Base-by-base conservation (phyloP, 768 basidiomycete species). In the Lanmaoa rubissima region DNA sequence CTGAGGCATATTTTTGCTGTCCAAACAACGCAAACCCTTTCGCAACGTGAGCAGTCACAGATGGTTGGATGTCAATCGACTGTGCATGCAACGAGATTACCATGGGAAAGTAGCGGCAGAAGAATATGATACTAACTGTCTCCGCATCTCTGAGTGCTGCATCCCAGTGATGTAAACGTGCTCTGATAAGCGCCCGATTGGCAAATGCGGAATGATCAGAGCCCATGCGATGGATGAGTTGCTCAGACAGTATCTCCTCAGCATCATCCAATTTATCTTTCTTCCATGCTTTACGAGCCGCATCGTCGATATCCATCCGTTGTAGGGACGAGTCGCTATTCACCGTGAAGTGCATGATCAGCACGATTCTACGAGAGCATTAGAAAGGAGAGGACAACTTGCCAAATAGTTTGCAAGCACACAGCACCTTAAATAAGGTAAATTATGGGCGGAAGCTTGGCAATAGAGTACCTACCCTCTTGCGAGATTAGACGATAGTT, bases 21-120 rank as follows among this genome's bases (percentile, higher is more conserved):
- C 58, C 58, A 19, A 59, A 59, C 26, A 59, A 21, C 12, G 55
- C 55, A 40, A 59, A 46, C 2, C 58, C 58, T 14, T 51, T 57
- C 11, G 58, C 55, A 6, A 59, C 39, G 1, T 57, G 44, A 58
- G 48, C 55, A 31, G 36, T 14, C 12, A 59, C 58, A 8, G 58
- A 59, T 1, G 58, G 48, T 10, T 59, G 55, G 16, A 59, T 59
- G 16, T 46, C 54, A 17, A 57, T 57, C 8, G 58, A 59, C 58
- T 59, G n/a, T 24, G 17, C 34, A 13, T 34, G 10, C 16, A 8
- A 43, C 5, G 16, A 1, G 14, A 7, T 47, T 32, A 46, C 35
- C 1, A 19, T 39, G 32, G 14, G 26, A 16, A 4, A 7, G 24
- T 32, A 12, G 24, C 17, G 11, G 42, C 7, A n/a, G 26, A 38